These are phyloP conservation scores for Blastobotrys serpentis DNA, from an alignment of 1,139 yeast species.

Conservation along the genomic window DNA sequence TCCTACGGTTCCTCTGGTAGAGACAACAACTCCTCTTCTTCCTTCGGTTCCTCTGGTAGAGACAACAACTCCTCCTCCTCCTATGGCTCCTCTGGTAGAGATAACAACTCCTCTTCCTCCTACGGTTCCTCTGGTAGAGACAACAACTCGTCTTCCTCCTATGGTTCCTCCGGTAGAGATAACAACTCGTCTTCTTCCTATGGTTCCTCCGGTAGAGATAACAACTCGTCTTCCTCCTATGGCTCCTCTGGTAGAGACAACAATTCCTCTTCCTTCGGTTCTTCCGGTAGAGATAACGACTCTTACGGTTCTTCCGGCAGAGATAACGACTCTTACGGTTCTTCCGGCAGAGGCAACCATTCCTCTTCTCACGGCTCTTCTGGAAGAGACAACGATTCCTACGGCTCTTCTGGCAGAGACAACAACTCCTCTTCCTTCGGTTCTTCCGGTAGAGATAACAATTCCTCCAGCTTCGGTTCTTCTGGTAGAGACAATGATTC, in stretches of 20 bases:
- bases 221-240: constrained; percentile 19
- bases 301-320: constrained; percentile 27
- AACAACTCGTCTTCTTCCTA: constrained; percentile 22
- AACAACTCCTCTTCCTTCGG: constrained; percentile 24
- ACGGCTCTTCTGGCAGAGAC: constrained; percentile 16
- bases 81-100: constrained; percentile 18
- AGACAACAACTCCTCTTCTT: constrained; percentile 16
- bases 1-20: constrained; percentile 25
- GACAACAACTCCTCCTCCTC: constrained; percentile 22
- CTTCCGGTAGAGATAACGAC: constrained; percentile 21
- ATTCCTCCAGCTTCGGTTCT: constrained; percentile 24
- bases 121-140: constrained; percentile 25
- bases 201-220: constrained; percentile 13
- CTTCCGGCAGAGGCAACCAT: constrained; percentile 17
- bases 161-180: constrained; percentile 22
- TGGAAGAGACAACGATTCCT: constrained; percentile 25
- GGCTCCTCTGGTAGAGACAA: constrained; percentile 17
- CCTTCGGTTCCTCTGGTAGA: constrained; percentile 18
- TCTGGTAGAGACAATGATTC: constrained; percentile 17
- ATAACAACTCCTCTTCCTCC: constrained; percentile 19
- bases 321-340: constrained; percentile 22
- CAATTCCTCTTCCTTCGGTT: constrained; percentile 26
- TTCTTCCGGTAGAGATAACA: constrained; percentile 19
- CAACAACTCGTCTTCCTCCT: constrained; percentile 23
- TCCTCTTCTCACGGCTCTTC: constrained; percentile 25